Conservation (phyloP, 768 basidiomycete species). For the Boletus tomentosulus region DNA sequence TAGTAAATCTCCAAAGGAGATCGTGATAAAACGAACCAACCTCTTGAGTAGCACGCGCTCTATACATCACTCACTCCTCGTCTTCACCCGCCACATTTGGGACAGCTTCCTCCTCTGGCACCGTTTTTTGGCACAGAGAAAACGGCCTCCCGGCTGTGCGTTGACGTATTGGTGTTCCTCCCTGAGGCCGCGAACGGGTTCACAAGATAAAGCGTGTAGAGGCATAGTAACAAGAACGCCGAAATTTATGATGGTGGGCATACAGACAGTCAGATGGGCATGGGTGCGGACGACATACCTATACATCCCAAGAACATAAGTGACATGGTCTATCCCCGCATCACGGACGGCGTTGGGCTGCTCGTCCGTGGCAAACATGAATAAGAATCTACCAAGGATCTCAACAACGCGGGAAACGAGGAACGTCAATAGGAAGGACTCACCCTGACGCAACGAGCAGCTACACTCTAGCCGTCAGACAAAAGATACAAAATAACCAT, state of each 20-base stretch:
- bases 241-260: conserved; percentile 24
- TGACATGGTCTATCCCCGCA: conserved; percentile 84
- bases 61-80: conserved; percentile 31
- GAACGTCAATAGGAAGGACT: conserved; percentile 8
- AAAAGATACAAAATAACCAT: background rate
- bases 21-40: background rate
- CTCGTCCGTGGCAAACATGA: conserved; percentile 94
- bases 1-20: background rate
- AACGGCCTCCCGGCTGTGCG: conserved; percentile 1
- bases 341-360: conserved; percentile 69
- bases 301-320: conserved; percentile 81
- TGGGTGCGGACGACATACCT: conserved; percentile 41
- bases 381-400: conserved; percentile 53
- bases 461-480: conserved; percentile 32
- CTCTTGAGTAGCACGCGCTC: background rate
- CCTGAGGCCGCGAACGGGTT: conserved; percentile 64
- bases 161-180: conserved; percentile 41
- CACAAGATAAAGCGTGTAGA: conserved; percentile 65
- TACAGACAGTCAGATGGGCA: background rate
- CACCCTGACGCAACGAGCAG: conserved; percentile 72
- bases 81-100: conserved; percentile 52
- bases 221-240: conserved; percentile 69
- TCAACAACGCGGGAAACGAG: background rate
- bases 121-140: conserved; percentile 26
- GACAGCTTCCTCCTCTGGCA: conserved; percentile 35